Evolutionary conservation across 805 yeast species (phyloP), one percentile per base, ranked within the genome.

Genomic region (Suhomyces pyralidae): DNA sequence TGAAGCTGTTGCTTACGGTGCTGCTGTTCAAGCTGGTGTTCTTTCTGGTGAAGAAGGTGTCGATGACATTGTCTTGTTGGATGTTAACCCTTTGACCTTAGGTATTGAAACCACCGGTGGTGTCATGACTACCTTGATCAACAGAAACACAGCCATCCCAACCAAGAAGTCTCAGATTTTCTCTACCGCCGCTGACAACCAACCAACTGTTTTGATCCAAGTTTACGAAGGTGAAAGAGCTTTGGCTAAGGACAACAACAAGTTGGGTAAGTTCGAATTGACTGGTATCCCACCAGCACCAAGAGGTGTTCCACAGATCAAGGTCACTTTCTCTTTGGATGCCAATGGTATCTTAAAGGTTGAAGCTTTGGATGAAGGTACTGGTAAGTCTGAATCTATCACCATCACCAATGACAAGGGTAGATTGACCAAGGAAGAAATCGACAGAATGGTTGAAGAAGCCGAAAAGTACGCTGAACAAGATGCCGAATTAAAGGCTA

Each of bases 21-120:
- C 98, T 70, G 97, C 98, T 70, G 97, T 92, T 68, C 97, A 92
- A 83, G 98, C 97, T 81, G 97, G 97, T 73, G 90, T 93, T 80
- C 84, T 92, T 78, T 88, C 97, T 65, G 97, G 97, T 81, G 84
- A 82, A 91, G 94, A 87, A 59, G 96, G 90, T 77, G 91, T 97
- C 76, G 90, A 92, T 80, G 97, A 90, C 80, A 84, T 92, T 75
- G 86, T 93, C 68, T 85, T 92, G 74, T 86, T 92, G 79, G 98
- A 92, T 82, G 98, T 93, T 68, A 92, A 92, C 72, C 99, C 99
- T 76, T 86, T 93, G 74, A 92, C 98, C 63, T 84, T 93, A 73
- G 99, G 99, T 90, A 96, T 93, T 78, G 98, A 96, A 81, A 94
- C 94, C 88, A 94, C 92, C 81, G 99, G 99, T 81, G 96, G 94